Evolutionary conservation across 306 rosid genomes (phyloP).

Genomic region (Cucurbita pepo): DNA sequence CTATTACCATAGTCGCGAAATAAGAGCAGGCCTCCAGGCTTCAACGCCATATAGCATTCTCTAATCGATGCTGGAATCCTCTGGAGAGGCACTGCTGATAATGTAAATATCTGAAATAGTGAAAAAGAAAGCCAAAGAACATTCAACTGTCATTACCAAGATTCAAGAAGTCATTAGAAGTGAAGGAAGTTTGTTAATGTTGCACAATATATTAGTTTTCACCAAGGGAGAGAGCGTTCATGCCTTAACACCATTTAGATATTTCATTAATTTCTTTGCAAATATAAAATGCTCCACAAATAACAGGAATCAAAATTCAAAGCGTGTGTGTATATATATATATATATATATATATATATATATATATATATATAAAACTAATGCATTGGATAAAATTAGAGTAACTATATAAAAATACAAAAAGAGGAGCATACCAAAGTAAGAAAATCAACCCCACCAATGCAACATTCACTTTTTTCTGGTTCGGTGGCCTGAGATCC

Average conservation of each 20-base stretch:
- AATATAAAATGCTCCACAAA: neutral
- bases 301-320: neutral
- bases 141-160: neutral
- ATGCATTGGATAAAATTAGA: neutral
- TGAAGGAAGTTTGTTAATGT: neutral
- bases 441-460: slow-evolving; percentile 71
- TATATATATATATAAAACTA: neutral
- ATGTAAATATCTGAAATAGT: slow-evolving; percentile 61
- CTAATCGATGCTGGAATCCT: slow-evolving; percentile 55
- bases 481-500: slow-evolving; percentile 7
- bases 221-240: neutral
- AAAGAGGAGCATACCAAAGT: slow-evolving; percentile 47
- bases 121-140: neutral
- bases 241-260: neutral
- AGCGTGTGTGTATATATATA: neutral
- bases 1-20: slow-evolving; percentile 85
- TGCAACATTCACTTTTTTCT: slow-evolving; percentile 30
- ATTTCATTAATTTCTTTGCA: neutral
- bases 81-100: slow-evolving; percentile 62
- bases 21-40: slow-evolving; percentile 81
- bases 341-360: neutral
- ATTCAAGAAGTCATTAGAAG: neutral
- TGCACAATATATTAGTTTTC: neutral
- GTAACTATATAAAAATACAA: neutral
- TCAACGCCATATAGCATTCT: slow-evolving; percentile 57